Percentiles rank a stretch among this genome's conserved stretches.
These are phyloP conservation scores for Schwanniomyces occidentalis DNA, from an alignment of 805 yeast species.

Conservation along the genomic window DNA sequence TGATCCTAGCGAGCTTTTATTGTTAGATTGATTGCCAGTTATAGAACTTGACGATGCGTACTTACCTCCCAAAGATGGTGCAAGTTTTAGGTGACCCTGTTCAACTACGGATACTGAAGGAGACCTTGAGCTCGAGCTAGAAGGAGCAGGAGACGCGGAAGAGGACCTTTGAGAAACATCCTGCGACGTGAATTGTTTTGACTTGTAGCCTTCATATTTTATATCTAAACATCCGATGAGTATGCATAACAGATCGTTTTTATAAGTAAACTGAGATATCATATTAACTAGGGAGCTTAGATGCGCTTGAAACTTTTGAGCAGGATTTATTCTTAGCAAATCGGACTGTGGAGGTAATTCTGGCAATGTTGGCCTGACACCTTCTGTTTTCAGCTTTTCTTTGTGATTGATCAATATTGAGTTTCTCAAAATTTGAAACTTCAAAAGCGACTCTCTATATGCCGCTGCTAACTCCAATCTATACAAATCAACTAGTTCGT, in stretches of 20 bases:
- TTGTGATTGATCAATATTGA: slow-evolving; percentile 16
- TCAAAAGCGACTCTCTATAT: slow-evolving; percentile 34
- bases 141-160: slow-evolving; percentile 7
- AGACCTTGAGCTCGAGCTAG: slow-evolving; percentile 1
- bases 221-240: slow-evolving; percentile 34
- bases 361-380: slow-evolving; percentile 21
- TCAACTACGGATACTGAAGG: not conserved
- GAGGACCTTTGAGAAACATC: slow-evolving; percentile 6
- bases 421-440: slow-evolving; percentile 31
- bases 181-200: slow-evolving; percentile 2
- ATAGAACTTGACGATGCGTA: slow-evolving; percentile 1
- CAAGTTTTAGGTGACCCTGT: slow-evolving; percentile 2
- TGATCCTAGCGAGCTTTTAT: not conserved
- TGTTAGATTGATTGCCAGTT: no score
- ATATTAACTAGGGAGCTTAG: slow-evolving; percentile 23
- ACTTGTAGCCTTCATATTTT: slow-evolving; percentile 17
- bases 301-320: slow-evolving; percentile 31
- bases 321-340: slow-evolving; percentile 29
- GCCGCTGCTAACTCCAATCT: slow-evolving; percentile 30
- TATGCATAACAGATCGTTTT: slow-evolving; percentile 25
- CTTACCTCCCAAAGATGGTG: slow-evolving; percentile 5
- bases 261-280: slow-evolving; percentile 23
- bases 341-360: slow-evolving; percentile 30
- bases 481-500: slow-evolving; percentile 36
- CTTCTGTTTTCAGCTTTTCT: slow-evolving; percentile 22